Evolutionary conservation across 805 yeast genomes (phyloP).

Genomic region (Candida tibetensis): DNA sequence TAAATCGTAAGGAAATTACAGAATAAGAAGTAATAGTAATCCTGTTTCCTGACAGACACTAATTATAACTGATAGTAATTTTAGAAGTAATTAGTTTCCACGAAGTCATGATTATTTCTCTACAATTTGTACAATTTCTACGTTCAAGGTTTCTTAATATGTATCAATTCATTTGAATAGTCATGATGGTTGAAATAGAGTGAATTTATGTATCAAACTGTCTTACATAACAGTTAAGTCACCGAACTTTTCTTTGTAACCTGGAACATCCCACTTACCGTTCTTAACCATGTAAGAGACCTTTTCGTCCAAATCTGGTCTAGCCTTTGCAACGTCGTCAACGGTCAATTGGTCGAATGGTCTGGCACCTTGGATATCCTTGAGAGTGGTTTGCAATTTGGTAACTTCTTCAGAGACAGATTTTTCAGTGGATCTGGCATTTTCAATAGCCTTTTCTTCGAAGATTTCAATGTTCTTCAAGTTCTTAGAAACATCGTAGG

Average conservation of each 20-base stretch:
- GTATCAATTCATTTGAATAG: background rate
- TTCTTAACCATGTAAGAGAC: constrained; percentile 90
- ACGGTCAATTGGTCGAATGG: constrained; percentile 97
- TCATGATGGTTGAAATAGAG: background rate
- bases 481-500: constrained; percentile 85
- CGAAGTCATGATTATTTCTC: background rate
- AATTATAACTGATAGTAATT: too few relatives aligned
- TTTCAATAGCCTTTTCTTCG: constrained; percentile 92
- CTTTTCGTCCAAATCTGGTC: constrained; percentile 97
- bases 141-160: too few relatives aligned
- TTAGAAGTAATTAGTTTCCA: too few relatives aligned
- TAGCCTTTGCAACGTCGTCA: constrained; percentile 90
- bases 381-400: constrained; percentile 82
- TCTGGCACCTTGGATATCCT: constrained; percentile 94
- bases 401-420: constrained; percentile 83
- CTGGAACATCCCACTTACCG: constrained; percentile 98
- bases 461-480: constrained; percentile 88
- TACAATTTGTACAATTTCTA: background rate
- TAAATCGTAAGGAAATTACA: too few relatives aligned
- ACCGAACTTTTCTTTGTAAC: constrained; percentile 98
- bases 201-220: background rate
- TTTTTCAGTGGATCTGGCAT: constrained; percentile 89
- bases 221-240: constrained; percentile 85
- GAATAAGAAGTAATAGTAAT: too few relatives aligned
- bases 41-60: too few relatives aligned